Evolutionary conservation across 345 rosid species (phyloP).

Genomic region (Brassica juncea): DNA sequence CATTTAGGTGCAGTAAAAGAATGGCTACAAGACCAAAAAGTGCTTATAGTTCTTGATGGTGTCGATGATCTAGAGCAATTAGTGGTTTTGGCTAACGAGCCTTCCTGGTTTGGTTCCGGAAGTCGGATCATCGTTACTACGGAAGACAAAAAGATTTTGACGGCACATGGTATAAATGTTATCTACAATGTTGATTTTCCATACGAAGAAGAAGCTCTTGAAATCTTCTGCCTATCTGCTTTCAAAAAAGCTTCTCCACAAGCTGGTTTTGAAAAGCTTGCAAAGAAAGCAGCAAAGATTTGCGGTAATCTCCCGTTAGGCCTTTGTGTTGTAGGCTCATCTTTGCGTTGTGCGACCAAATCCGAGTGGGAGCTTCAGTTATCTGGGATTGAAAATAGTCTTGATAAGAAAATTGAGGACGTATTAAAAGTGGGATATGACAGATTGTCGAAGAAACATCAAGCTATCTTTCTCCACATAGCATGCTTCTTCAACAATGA

Average conservation of each 20-base stretch:
- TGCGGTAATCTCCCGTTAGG: neutral
- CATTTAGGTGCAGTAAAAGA: neutral
- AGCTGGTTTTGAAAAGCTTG: neutral
- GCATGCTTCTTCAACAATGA: constrained; percentile 38
- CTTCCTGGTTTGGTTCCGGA: constrained; percentile 36
- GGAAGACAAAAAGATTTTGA: constrained; percentile 5
- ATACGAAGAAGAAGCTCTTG: neutral
- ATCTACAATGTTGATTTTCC: constrained; percentile 12
- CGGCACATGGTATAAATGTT: neutral
- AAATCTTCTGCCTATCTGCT: neutral
- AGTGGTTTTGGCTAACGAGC: neutral
- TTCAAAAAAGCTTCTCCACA: neutral
- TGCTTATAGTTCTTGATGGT: neutral
- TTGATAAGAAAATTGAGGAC: neutral
- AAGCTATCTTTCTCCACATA: constrained; percentile 38
- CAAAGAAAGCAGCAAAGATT: neutral
- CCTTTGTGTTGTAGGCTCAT: neutral
- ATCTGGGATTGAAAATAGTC: neutral
- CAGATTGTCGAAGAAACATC: neutral
- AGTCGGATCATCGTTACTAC: neutral
- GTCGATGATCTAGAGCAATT: neutral
- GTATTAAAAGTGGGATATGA: constrained; percentile 39
- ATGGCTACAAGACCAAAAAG: neutral
- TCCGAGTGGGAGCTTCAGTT: neutral
- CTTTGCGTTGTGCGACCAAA: neutral